Conservation (phyloP, 2,329 filamentous ascomycete species). For the Diaporthe ilicicola region DNA sequence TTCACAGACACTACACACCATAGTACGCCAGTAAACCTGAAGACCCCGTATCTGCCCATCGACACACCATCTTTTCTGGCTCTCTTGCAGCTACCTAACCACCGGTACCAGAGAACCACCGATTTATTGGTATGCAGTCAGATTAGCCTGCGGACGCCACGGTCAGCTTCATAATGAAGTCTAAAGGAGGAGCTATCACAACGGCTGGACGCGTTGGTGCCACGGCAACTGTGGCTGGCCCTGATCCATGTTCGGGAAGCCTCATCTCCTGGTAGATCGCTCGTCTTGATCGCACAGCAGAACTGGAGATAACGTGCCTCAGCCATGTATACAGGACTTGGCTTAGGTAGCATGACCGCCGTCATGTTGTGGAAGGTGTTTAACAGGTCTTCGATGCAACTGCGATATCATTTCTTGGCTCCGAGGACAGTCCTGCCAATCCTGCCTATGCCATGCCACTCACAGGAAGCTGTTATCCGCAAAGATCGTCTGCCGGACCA, state of each 20-base stretch:
- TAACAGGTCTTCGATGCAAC: not conserved
- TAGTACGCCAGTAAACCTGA: not conserved
- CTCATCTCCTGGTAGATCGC: not conserved
- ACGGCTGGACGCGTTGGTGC: not conserved
- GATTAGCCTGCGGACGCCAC: not conserved
- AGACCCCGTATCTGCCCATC: not conserved
- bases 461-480: not conserved
- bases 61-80: not conserved
- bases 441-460: not conserved
- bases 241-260: not conserved
- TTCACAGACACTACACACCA: not conserved
- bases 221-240: not conserved
- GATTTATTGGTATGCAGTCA: not conserved
- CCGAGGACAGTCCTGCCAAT: not conserved
- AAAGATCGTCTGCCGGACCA: not conserved
- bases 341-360: not conserved
- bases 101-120: not conserved
- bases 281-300: not conserved
- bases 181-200: not conserved
- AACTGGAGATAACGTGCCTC: not conserved
- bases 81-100: not conserved
- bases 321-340: not conserved
- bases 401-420: not conserved
- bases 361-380: conserved; percentile 1
- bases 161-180: not conserved